Evolutionary conservation across 495 filamentous ascomycete genomes (phyloP).

Genomic region (Tuber calosporum): DNA sequence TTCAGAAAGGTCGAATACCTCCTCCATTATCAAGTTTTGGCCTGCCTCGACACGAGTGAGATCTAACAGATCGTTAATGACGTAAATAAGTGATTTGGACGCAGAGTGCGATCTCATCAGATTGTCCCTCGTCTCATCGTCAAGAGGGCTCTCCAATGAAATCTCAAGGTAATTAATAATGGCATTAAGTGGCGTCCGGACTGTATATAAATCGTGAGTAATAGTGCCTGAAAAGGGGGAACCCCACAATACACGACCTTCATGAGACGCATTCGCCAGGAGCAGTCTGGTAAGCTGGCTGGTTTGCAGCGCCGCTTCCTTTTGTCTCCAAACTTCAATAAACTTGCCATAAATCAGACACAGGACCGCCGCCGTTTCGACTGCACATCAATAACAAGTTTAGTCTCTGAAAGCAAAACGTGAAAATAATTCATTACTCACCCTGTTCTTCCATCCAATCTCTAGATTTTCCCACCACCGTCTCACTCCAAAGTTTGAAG

Average conservation of each 20-base stretch:
- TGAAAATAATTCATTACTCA: conserved; percentile 15
- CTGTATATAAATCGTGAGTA: conserved; percentile 38
- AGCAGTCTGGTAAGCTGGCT: conserved; percentile 74
- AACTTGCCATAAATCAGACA: conserved; percentile 85
- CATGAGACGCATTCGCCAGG: conserved; percentile 87
- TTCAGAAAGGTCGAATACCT: conserved; percentile 63
- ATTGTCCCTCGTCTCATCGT: conserved; percentile 79
- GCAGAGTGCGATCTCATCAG: conserved; percentile 82
- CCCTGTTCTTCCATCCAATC: conserved; percentile 66
- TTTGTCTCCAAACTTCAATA: conserved; percentile 80
- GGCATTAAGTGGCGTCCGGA: conserved; percentile 87
- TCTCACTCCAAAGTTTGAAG: conserved; percentile 71
- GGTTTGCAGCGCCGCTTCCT: conserved; percentile 74
- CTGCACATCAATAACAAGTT: conserved; percentile 16
- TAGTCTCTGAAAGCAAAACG: not conserved
- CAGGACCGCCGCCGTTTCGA: conserved; percentile 82
- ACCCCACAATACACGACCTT: conserved; percentile 42
- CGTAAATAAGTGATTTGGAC: conserved; percentile 92
- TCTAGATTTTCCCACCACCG: conserved; percentile 63
- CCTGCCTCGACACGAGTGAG: conserved; percentile 86
- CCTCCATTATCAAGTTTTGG: conserved; percentile 69
- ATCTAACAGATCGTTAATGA: conserved; percentile 92
- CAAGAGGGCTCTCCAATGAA: conserved; percentile 74
- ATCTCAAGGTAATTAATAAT: conserved; percentile 97
- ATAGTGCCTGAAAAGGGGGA: not conserved